Percentiles rank a stretch among this genome's conserved stretches.
These are phyloP conservation scores for Eucalyptus leucophloia DNA, from an alignment of 345 rosid species.

Conservation along the genomic window DNA sequence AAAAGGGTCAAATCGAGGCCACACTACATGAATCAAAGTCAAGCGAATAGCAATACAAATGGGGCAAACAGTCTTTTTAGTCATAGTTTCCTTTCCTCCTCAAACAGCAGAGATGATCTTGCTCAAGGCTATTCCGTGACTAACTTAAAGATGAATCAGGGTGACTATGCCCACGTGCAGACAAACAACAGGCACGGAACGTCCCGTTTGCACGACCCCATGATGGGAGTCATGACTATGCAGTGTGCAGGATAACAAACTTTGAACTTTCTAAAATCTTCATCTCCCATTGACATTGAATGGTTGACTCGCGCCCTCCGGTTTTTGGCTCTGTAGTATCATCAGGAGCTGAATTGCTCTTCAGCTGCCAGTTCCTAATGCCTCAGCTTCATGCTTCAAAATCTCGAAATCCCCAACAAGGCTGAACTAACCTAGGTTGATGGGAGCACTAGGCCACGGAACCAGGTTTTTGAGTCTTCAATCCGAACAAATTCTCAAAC, in stretches of 20 bases:
- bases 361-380: not conserved
- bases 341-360: not conserved
- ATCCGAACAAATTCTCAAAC: constrained; percentile 73
- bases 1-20: not conserved
- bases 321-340: not conserved
- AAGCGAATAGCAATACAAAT: not conserved
- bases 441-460: not conserved
- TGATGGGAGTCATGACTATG: not conserved
- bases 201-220: not conserved
- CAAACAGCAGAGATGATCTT: not conserved
- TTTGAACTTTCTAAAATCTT: not conserved
- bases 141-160: not conserved
- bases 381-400: not conserved
- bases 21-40: not conserved
- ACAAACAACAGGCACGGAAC: not conserved
- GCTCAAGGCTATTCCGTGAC: not conserved
- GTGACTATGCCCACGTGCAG: not conserved
- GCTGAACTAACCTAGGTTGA: not conserved
- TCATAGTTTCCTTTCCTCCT: not conserved
- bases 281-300: not conserved
- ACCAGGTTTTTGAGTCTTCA: constrained; percentile 20
- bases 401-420: not conserved
- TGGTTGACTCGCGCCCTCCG: not conserved
- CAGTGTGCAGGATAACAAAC: not conserved
- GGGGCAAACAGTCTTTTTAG: not conserved